These are phyloP conservation scores for Trichoderma sp. DNA, from an alignment of 2,329 filamentous ascomycete species.

Conservation along the genomic window DNA sequence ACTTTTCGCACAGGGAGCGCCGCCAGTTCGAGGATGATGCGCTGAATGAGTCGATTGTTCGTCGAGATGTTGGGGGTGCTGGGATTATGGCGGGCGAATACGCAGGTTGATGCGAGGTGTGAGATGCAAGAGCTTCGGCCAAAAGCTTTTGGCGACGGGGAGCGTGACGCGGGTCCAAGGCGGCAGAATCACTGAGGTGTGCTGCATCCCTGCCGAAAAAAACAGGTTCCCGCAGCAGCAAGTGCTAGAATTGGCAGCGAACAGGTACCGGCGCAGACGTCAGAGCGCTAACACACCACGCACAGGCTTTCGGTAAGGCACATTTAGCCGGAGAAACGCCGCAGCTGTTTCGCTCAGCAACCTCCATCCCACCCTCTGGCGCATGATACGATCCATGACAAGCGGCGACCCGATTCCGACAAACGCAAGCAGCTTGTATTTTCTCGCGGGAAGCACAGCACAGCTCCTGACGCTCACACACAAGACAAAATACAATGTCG, in stretches of 20 bases:
- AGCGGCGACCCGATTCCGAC: neutral
- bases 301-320: neutral
- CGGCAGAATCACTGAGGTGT: neutral
- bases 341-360: conserved; percentile 30
- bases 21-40: neutral
- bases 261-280: neutral
- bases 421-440: neutral
- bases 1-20: conserved; percentile 11
- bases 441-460: neutral
- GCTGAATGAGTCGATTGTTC: no score
- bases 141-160: conserved; percentile 29
- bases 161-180: conserved; percentile 29
- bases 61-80: conserved; percentile 4
- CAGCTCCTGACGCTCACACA: neutral
- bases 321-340: conserved; percentile 35
- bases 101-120: conserved; percentile 8
- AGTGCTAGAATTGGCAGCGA: neutral
- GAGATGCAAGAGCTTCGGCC: conserved; percentile 12
- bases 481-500: conserved; percentile 4
- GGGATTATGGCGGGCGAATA: neutral
- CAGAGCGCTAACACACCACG: neutral
- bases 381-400: conserved; percentile 10
- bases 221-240: no score
- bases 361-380: conserved; percentile 28
- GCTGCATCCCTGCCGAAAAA: conserved; percentile 15